Evolutionary conservation across 2,329 filamentous ascomycete species (phyloP), one percentile per base, ranked within the genome.

Genomic region (Septoria petroselini): DNA sequence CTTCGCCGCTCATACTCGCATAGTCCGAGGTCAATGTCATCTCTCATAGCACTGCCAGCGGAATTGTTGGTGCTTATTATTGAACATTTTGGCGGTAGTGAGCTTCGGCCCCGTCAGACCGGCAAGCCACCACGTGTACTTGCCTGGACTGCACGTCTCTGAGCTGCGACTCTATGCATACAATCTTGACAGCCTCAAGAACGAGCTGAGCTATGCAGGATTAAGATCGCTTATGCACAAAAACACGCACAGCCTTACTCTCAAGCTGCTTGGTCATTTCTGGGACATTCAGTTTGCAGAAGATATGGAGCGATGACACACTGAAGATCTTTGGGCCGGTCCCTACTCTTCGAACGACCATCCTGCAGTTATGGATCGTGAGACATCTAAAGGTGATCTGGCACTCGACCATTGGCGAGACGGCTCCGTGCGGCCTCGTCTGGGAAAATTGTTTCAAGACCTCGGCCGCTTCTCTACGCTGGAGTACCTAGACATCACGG

Each of bases 1-100:
- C n/a, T n/a, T n/a, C n/a, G n/a, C n/a, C n/a, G n/a, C n/a, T n/a
- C n/a, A n/a, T n/a, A n/a, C n/a, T n/a, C n/a, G n/a, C n/a, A n/a
- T n/a, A n/a, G n/a, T n/a, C n/a, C 7, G 7, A 30, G 27, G 27
- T 7, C 27, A 12, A 58, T 59, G 55, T n/a, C 55, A 30, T 38
- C 43, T 17, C 46, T 55, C 12, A 41, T 54, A 23, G 45, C 42
- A 33, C 47, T 60, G 15, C 56, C 58, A 2, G 35, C 31, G 12
- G 58, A 60, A 50, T 45, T 58, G n/a, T 39, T 54, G 12, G 42
- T 29, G 9, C 43, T 50, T 11, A 55, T 60, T 17, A 41, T 57
- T 14, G 52, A 58, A 35, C 38, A 54, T 11, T 46, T 57, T n/a
- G 56, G 54, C 17, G 58, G 58, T 21, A 45, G 52, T 37, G 53